Evolutionary conservation across 495 filamentous ascomycete species (phyloP), one percentile per base, ranked within the genome.

Genomic region (Annulohypoxylon nitens): DNA sequence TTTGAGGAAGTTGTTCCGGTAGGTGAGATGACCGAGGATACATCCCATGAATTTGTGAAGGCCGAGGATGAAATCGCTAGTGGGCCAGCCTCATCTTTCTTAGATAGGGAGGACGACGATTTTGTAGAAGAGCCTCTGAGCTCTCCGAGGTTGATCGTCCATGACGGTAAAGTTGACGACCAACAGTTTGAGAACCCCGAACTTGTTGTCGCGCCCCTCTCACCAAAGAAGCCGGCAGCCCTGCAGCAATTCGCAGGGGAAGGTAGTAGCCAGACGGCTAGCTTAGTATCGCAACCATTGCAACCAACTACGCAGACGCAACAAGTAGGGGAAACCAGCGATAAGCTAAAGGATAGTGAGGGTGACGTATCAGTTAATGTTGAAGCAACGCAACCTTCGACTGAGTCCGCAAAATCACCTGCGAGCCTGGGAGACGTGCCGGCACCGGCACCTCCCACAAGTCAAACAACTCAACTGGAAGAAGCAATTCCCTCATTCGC

Each of bases 1-100:
- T 99, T 97, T 75, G 96, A 99, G 79, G 93, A 97, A 79, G 94
- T 99, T 18, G 88, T 88, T 16, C 88, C 90, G 60, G 87, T 88
- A 18, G 88, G 88, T 2, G 92, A 91, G 51, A 83, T 92, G 51
- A 85, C 85, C 6, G 91, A 93, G 55, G 90, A 92, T 54, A 84
- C 75, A 18, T 83, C 83, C 3, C 83, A 86, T 53, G 84, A 84
- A 18, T 82, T 86, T 16, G 73, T 81, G 64, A 79, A 86, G 67
- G 84, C 84, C 41, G 83, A 86, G 45, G 82, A 84, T 0, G 84
- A 86, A 64, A 82, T 82, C 7, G 61, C 77, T n/a, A 71, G 70
- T 16, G 58, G 71, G 0, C 73, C 79, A 0, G 47, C 62, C 4
- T 79, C 84, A 2, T 84, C 83, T 9, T 82, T 85, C 55, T 73